Evolutionary conservation across 2,329 filamentous ascomycete species (phyloP).

Genomic region (Akanthomyces muscarius): DNA sequence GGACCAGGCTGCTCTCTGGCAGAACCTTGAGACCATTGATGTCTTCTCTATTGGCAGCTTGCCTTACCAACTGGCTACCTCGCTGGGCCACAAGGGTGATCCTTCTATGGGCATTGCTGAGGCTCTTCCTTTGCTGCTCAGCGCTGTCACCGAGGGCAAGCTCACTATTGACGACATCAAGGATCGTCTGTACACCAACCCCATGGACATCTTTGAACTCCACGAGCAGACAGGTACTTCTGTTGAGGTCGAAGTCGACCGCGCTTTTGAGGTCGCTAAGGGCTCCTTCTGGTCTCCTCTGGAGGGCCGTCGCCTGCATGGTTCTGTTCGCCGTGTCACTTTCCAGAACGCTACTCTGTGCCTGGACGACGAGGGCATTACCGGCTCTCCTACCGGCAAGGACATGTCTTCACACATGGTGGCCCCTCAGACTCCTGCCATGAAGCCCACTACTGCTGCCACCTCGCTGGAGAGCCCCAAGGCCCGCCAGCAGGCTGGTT

Average conservation of each 20-base stretch:
- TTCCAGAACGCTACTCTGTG: conserved; percentile 73
- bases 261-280: conserved; percentile 56
- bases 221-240: conserved; percentile 72
- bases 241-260: conserved; percentile 72
- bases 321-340: conserved; percentile 68
- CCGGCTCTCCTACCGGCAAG: conserved; percentile 56
- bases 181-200: conserved; percentile 69
- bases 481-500: conserved; percentile 30
- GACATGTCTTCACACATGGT: conserved; percentile 71
- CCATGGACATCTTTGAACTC: conserved; percentile 76
- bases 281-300: conserved; percentile 64
- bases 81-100: conserved; percentile 49
- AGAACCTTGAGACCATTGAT: conserved; percentile 68
- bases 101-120: conserved; percentile 67
- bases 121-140: conserved; percentile 69
- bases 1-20: conserved; percentile 72
- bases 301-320: conserved; percentile 62
- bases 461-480: conserved; percentile 35
- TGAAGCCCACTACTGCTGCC: conserved; percentile 46
- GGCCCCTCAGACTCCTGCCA: conserved; percentile 52
- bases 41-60: conserved; percentile 76
- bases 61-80: conserved; percentile 68
- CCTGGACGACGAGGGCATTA: conserved; percentile 61
- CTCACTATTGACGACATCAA: conserved; percentile 72
- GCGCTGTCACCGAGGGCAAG: conserved; percentile 69